Evolutionary conservation across 2,329 filamentous ascomycete species (phyloP), one percentile per base, ranked within the genome.

Genomic region (Aspergillus arachidicola): DNA sequence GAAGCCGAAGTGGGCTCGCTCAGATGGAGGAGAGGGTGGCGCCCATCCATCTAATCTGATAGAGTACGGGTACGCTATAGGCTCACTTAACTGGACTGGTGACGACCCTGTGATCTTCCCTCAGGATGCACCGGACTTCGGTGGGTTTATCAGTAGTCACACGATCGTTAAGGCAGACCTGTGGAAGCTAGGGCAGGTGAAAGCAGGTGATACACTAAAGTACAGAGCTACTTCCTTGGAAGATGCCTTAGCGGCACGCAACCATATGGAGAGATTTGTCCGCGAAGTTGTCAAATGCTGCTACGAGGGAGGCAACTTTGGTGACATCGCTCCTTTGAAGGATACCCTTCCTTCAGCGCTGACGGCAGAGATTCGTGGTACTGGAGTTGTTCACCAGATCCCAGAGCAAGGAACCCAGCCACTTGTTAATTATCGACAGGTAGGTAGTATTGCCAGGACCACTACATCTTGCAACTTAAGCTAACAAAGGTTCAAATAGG

Each of bases 171-270:
- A 82, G 62, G 86, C 82, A 1, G 86, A 88, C 57, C 81, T 84
- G 69, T 89, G 86, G 86, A 86, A 87, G 68, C 69, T 89, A 12
- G 87, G 87, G 0, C 87, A 89, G 70, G 74, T 89, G 32, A 86
- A 85, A 64, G 82, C 87, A 2, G 87, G 87, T 4, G 84, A 87
- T 68, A 83, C 78, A 2, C 65, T 89, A 48, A 79, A 79, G 48
- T 86, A 85, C 64, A 76, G 78, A 50, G 78, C 80, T 1, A 81
- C 86, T 1, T 82, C 84, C 4, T 74, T 87, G n/a, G 77, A 83
- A 23, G 81, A 84, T 65, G 85, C 86, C 0, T 71, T 87, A 1
- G 74, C 75, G 43, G 73, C 81, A 51, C 77, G 82, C 16, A 76
- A 74, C 60, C 73, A 76, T 10, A 75, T 82, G 14, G 80, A 85